Base-by-base conservation (phyloP, 176 grass and related monocot genomes). In the Raddia distichophylla region DNA sequence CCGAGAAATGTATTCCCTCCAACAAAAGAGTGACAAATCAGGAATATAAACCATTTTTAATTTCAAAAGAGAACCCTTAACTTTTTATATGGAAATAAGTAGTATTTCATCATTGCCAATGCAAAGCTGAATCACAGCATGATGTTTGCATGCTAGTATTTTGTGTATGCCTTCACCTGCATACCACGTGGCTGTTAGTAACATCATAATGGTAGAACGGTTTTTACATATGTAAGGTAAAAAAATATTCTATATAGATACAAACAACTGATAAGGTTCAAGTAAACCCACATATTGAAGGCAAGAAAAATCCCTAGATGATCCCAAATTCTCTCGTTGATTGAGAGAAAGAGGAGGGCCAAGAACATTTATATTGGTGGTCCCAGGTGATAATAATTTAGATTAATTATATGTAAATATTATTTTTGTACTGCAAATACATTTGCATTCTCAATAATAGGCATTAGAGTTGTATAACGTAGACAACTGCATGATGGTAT, bases 31-130 rank as follows among this genome's bases (percentile, higher is more conserved):
- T 37, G 57, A 35, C 9, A 3, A 49, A 76, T 76, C 10, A 57
- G 35, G 16, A 27, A 33, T n/a, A 46, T 80, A 18, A 22, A 79
- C 55, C 37, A 44, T 37, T 19, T 45, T 52, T 32, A 75, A 73
- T 8, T 9, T 81, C 14, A 6, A 68, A 67, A 50, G 6, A 80
- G 8, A 74, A 81, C 37, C 10, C 33, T 16, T 50, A 50, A 67
- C 59, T 18, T 63, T 59, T 59, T 8, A 57, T 46, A 45, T 35
- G 46, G 17, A 84, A 60, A 69, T 62, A 43, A 78, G 20, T 52
- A 62, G 35, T 1, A 43, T 42, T 82, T 55, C 15, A 45, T 32
- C 15, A 0, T 73, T 83, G 60, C 57, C 22, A 49, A 37, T 19
- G 46, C 55, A 34, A 72, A 81, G 54, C 22, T 15, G 43, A 40